phyloP scores from a whole-genome alignment of 2,329 filamentous ascomycete species.

The Colletotrichum sidae region DNA sequence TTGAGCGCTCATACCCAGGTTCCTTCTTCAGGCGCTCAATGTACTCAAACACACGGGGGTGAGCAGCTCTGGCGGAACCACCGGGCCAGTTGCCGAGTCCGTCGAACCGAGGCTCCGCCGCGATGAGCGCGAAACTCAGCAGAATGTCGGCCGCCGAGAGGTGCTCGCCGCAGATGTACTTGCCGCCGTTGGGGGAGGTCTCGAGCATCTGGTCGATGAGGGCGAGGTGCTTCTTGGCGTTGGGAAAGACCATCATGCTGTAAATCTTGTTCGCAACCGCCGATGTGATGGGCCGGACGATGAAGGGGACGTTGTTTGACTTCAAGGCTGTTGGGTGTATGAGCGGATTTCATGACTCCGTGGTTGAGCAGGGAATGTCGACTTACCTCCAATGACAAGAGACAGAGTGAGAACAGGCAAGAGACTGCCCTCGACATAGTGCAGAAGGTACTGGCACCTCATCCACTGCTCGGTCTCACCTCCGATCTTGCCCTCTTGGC shows the following conservation, averaged over 20 bases:
- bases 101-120: conserved; percentile 53
- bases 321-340: conserved; percentile 52
- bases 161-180: conserved; percentile 61
- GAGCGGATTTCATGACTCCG: not conserved
- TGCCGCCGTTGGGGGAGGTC: conserved; percentile 53
- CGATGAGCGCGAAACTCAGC: conserved; percentile 64
- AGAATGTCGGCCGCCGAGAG: conserved; percentile 66
- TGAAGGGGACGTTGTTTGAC: conserved; percentile 60
- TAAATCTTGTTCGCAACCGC: conserved; percentile 58
- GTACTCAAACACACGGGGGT: conserved; percentile 61
- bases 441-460: conserved; percentile 76
- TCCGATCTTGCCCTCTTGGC: conserved; percentile 66
- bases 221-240: conserved; percentile 58
- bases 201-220: conserved; percentile 63
- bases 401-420: conserved; percentile 77
- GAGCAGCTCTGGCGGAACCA: conserved; percentile 51
- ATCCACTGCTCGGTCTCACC: conserved; percentile 72
- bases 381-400: conserved; percentile 67
- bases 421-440: conserved; percentile 87
- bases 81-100: conserved; percentile 55
- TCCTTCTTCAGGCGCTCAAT: conserved; percentile 57
- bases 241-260: conserved; percentile 57
- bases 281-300: conserved; percentile 63
- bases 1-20: conserved; percentile 60
- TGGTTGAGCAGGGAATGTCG: not conserved